Percentiles rank a stretch among this genome's conserved stretches.
phyloP scores from a whole-genome alignment of 108 stramenopile genomes.

The Skeletonema costatum region DNA sequence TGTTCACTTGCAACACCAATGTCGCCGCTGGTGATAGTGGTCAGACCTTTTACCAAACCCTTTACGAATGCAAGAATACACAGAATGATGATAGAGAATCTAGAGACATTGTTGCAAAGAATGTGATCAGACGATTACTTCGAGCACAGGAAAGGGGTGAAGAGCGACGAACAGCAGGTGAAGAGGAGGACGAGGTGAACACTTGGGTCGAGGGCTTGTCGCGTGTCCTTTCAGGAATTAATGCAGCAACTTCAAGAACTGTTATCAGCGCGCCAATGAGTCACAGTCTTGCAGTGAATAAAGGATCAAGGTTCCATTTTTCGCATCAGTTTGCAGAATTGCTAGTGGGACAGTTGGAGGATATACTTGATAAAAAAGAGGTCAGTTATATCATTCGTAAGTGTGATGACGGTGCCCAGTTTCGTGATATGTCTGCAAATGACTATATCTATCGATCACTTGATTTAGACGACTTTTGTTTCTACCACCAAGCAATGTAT shows the following conservation, averaged over 20 bases:
- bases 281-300: slow-evolving; percentile 8
- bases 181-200: not conserved
- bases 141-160: not conserved
- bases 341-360: slow-evolving; percentile 25
- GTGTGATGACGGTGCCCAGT: not conserved
- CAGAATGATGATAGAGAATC: not conserved
- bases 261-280: slow-evolving; percentile 24
- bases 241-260: slow-evolving; percentile 19
- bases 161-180: not conserved
- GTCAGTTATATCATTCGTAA: not conserved
- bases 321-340: slow-evolving; percentile 30
- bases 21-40: slow-evolving; percentile 13
- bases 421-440: slow-evolving; percentile 17
- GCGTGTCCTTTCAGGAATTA: slow-evolving; percentile 18
- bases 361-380: slow-evolving; percentile 6
- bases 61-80: slow-evolving; percentile 5
- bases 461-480: slow-evolving; percentile 9
- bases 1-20: slow-evolving; percentile 34
- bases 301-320: slow-evolving; percentile 18
- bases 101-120: not conserved
- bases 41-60: not conserved
- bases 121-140: not conserved
- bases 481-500: slow-evolving; percentile 14
- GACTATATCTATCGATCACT: slow-evolving; percentile 19
- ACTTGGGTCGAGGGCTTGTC: slow-evolving; percentile 21